phyloP scores from a whole-genome alignment of 2,329 filamentous ascomycete species.

The Colletotrichum abscissum region DNA sequence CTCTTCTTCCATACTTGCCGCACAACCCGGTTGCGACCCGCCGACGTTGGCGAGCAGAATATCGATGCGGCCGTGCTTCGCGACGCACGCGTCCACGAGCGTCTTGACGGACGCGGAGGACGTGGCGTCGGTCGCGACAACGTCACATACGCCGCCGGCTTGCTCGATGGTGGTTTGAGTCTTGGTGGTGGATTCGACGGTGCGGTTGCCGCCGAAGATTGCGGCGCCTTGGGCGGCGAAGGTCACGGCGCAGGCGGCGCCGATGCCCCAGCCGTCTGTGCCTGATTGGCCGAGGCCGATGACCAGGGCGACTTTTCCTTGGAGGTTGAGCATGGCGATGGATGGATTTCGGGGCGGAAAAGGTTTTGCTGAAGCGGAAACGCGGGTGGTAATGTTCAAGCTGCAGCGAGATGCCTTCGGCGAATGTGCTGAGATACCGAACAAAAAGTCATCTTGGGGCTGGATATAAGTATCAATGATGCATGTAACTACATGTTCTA shows the following conservation, averaged over 20 bases:
- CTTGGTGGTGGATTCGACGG: constrained; percentile 50
- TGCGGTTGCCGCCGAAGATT: constrained; percentile 63
- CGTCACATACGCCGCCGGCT: constrained; percentile 47
- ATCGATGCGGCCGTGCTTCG: constrained; percentile 66
- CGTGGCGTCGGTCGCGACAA: constrained; percentile 63
- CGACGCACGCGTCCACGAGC: constrained; percentile 63
- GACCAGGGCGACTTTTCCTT: constrained; percentile 56
- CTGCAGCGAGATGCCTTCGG: background rate
- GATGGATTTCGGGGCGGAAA: background rate
- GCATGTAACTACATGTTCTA: too few species aligned
- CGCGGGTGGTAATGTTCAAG: background rate
- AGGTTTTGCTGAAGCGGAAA: background rate
- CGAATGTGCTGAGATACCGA: background rate
- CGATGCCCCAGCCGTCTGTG: constrained; percentile 61
- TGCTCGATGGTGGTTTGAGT: constrained; percentile 51
- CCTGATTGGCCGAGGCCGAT: constrained; percentile 58
- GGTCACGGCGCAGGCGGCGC: constrained; percentile 59
- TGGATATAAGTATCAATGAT: background rate
- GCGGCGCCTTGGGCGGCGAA: constrained; percentile 59
- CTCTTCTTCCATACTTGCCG: constrained; percentile 59
- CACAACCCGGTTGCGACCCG: constrained; percentile 62
- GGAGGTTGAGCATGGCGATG: constrained; percentile 46
- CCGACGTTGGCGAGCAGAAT: constrained; percentile 72
- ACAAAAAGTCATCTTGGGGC: background rate
- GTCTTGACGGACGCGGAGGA: constrained; percentile 61